Base-by-base conservation (phyloP, 2,329 filamentous ascomycete genomes). In the Pseudocercospora eumusae region DNA sequence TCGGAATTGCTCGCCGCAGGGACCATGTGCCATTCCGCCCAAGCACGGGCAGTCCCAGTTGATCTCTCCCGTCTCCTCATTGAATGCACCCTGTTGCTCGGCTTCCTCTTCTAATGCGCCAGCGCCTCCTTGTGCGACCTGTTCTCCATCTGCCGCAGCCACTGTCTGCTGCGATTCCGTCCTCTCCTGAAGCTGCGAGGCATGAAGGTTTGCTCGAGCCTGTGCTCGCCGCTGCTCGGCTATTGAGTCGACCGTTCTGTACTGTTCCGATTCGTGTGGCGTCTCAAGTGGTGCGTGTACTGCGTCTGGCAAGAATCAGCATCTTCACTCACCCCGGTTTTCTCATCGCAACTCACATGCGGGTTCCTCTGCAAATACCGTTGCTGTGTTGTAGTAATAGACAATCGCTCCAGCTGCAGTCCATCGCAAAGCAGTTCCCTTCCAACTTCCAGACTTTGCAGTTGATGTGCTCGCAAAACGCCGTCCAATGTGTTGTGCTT, bases 11-110 rank as follows among this genome's bases (percentile, higher is more conserved):
- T 96, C 91, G 53, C 95, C 95, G 75, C 95, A 99, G 58, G 95
- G 95, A 0, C 95, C 95, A 74, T 96, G 81, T 7, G 95, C 95
- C 95, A 99, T 99, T 57, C 95, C 95, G 54, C 95, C 95, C 33
- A 99, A 81, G 76, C 95, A 99, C 15, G 95, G 95, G 78, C 95
- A 99, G 76, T 98, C 95, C 95, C 95, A 99, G 83, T 99, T 99
- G 80, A 99, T 99, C 84, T 99, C 95, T 70, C 95, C 95, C 9
- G 95, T 99, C 81, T 98, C 95, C 2, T 93, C 92, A 78, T 99
- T 96, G 81, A 98, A 99, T 0, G 95, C 95, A 60, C 92, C 95
- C 78, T 98, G 88, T 75, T 93, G 88, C 64, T 81, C 85, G 5
- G 92, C 92, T 77, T 97, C 92, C 63, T 91, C 86, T 76, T 96